A percentile compares a stretch with the other conserved stretches of the same genome.
Conservation (phyloP, 257 asterid species). For the Sherardia arvensis region DNA sequence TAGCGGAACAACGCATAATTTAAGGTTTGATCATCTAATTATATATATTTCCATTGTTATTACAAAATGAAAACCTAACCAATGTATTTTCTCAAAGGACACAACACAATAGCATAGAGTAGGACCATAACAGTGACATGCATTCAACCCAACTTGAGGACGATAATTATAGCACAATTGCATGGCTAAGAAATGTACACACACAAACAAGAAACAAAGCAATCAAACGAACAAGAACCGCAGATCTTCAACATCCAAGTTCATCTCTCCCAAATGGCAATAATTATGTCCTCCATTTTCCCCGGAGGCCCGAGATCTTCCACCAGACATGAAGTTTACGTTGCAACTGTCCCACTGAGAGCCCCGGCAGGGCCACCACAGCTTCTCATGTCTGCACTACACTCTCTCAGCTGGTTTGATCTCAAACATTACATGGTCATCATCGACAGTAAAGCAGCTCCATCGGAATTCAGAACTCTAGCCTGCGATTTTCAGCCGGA, state of each 20-base stretch:
- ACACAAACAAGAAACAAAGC: not conserved
- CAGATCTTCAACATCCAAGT: not conserved
- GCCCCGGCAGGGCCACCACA: constrained; percentile 58
- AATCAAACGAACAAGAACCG: not conserved
- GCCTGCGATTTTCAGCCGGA: constrained; percentile 75
- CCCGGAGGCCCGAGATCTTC: constrained; percentile 1
- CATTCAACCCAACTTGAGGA: not conserved
- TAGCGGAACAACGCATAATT: too few relatives aligned
- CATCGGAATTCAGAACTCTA: constrained; percentile 18
- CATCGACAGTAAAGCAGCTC: constrained; percentile 23
- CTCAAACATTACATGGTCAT: constrained; percentile 78
- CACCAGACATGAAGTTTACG: constrained; percentile 47
- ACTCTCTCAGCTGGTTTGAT: constrained; percentile 47
- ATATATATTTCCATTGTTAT: too few relatives aligned
- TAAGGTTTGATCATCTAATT: too few relatives aligned
- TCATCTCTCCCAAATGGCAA: not conserved
- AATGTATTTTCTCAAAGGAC: not conserved
- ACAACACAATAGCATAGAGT: too few relatives aligned
- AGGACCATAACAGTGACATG: not conserved
- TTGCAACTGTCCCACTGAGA: constrained; percentile 59
- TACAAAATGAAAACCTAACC: too few relatives aligned
- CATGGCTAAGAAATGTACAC: not conserved
- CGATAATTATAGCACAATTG: not conserved
- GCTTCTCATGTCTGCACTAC: constrained; percentile 41
- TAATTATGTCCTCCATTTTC: constrained; percentile 6